A percentile compares a stretch with the other conserved stretches of the same genome.
Conservation (phyloP, 139 green algal genomes). For the Picochlorum costavermella region DNA sequence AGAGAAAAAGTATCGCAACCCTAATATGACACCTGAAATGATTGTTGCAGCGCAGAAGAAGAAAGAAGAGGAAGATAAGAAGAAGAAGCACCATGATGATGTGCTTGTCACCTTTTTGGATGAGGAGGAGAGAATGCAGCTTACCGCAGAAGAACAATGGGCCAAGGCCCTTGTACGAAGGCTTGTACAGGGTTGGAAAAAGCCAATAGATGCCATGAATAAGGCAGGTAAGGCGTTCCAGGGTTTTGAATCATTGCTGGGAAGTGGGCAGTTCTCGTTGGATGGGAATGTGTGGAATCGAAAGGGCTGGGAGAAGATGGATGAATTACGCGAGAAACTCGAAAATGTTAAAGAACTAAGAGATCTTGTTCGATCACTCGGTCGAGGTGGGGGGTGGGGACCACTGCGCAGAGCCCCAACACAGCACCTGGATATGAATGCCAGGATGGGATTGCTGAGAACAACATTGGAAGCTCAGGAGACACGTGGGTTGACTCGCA, state of each 20-base stretch:
- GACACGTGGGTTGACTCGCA: constrained; percentile 72
- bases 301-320: constrained; percentile 67
- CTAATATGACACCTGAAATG: constrained; percentile 9
- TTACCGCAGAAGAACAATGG: constrained; percentile 11
- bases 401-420: constrained; percentile 63
- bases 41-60: constrained; percentile 6
- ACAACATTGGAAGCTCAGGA: constrained; percentile 77
- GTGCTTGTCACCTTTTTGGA: not conserved
- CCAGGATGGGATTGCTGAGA: constrained; percentile 63
- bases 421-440: constrained; percentile 46
- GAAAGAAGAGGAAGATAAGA: not conserved
- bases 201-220: constrained; percentile 51
- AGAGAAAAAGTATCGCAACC: constrained; percentile 8
- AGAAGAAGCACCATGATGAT: constrained; percentile 25
- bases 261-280: constrained; percentile 60
- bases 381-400: constrained; percentile 73
- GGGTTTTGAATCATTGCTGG: constrained; percentile 71
- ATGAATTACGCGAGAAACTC: constrained; percentile 61
- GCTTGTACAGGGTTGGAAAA: constrained; percentile 43
- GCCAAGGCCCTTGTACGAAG: constrained; percentile 40
- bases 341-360: constrained; percentile 78
- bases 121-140: constrained; percentile 13
- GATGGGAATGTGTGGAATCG: constrained; percentile 55
- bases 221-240: constrained; percentile 69
- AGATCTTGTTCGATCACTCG: constrained; percentile 72